Percentiles rank a stretch among this genome's conserved stretches.
Evolutionary conservation across 305 asterid species (phyloP).

Genomic region (Fraxinus floribunda): DNA sequence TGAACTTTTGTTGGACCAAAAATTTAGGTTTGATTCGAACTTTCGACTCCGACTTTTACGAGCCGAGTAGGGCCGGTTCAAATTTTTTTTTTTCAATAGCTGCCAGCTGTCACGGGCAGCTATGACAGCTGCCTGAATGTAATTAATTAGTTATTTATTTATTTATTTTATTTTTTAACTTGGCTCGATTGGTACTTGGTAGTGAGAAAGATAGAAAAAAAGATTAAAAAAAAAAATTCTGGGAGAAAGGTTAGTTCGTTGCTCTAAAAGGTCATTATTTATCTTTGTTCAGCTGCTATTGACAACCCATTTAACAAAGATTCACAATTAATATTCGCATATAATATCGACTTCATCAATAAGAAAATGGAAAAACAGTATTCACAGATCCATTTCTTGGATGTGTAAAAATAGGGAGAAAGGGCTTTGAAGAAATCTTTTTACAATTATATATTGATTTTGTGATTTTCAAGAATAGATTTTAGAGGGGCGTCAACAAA

Average conservation of each 20-base stretch:
- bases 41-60: too few relatives aligned
- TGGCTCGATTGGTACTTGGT: neutral
- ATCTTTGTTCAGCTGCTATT: neutral
- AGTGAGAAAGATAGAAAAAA: neutral
- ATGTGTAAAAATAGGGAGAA: neutral
- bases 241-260: slow-evolving; percentile 7
- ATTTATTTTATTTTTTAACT: too few relatives aligned
- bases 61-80: too few relatives aligned
- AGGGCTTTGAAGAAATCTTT: slow-evolving; percentile 1
- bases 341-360: neutral
- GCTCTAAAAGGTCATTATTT: slow-evolving; percentile 3
- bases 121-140: too few relatives aligned
- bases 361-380: neutral
- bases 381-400: neutral
- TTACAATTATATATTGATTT: neutral
- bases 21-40: too few relatives aligned
- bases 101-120: too few relatives aligned
- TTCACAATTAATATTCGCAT: neutral
- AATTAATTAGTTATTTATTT: too few relatives aligned
- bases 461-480: slow-evolving; percentile 3
- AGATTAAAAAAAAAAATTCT: too few relatives aligned
- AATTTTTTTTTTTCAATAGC: too few relatives aligned
- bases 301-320: neutral
- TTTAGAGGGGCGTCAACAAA: neutral
- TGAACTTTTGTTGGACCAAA: too few relatives aligned